phyloP scores from a whole-genome alignment of 139 green algal genomes.

The Chlamydomonas incerta region DNA sequence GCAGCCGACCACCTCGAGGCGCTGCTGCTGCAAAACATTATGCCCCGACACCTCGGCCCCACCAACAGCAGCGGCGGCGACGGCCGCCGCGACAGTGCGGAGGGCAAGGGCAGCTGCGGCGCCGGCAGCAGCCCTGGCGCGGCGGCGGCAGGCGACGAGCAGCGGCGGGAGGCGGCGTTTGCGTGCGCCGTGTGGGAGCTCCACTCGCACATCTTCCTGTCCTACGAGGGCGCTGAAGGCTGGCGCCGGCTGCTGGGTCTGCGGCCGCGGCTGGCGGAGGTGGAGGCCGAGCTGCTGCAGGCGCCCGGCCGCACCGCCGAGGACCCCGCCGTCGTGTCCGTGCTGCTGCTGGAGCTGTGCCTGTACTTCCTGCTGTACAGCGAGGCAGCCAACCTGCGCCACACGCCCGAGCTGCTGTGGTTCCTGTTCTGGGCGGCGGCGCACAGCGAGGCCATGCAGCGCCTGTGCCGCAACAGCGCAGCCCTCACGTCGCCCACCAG shows the following conservation, averaged over 20 bases:
- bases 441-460: constrained; percentile 14
- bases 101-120: background rate
- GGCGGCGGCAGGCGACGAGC: background rate
- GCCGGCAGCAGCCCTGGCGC: background rate
- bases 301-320: background rate
- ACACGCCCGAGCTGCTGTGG: constrained; percentile 80
- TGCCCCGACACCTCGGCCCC: constrained; percentile 15
- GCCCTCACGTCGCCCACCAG: background rate
- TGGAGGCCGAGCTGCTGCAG: constrained; percentile 2
- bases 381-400: constrained; percentile 83
- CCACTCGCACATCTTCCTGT: constrained; percentile 37
- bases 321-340: background rate
- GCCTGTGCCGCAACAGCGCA: background rate
- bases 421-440: constrained; percentile 80
- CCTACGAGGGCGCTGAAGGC: constrained; percentile 12
- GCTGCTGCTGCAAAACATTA: constrained; percentile 29
- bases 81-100: background rate
- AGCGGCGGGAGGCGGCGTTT: background rate
- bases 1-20: constrained; percentile 39
- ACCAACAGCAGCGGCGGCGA: background rate
- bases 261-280: background rate
- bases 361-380: constrained; percentile 51
- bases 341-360: constrained; percentile 46
- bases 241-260: constrained; percentile 21
- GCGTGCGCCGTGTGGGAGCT: constrained; percentile 30